Conservation (phyloP, 1,284 basidiomycete species). For the Macrocybe sp. region DNA sequence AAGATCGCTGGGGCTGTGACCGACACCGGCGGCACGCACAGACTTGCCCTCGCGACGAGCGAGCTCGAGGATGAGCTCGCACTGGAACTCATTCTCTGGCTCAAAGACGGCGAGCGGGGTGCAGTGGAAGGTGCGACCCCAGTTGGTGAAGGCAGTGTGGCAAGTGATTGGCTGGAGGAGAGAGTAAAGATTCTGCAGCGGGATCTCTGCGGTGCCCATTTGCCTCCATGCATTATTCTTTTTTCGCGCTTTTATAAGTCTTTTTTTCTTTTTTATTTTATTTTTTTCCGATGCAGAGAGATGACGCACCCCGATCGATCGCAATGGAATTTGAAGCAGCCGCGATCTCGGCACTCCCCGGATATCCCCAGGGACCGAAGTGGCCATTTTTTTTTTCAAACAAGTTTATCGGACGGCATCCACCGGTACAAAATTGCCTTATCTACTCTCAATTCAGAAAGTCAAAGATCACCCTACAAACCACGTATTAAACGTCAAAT, state of each 20-base stretch:
- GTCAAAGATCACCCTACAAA: conserved; percentile 49
- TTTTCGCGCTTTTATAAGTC: conserved; percentile 23
- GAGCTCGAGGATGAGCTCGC: conserved; percentile 78
- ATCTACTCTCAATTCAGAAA: conserved; percentile 35
- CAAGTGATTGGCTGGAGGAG: conserved; percentile 50
- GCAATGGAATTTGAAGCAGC: conserved; percentile 7
- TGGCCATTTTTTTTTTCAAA: too few relatives aligned
- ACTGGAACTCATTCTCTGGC: conserved; percentile 71
- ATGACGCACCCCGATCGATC: conserved; percentile 21
- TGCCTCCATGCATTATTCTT: conserved; percentile 20
- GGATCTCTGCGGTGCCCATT: conserved; percentile 27
- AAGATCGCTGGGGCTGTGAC: conserved; percentile 92
- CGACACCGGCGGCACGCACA: conserved; percentile 84
- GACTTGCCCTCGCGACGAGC: conserved; percentile 70
- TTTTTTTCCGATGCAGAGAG: conserved; percentile 8
- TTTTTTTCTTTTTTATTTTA: not conserved
- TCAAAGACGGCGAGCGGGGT: conserved; percentile 68
- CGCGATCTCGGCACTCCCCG: conserved; percentile 21
- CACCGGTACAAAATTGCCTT: not conserved
- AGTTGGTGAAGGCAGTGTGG: conserved; percentile 57
- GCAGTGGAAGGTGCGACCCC: conserved; percentile 67
- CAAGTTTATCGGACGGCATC: too few relatives aligned
- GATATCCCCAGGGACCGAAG: conserved; percentile 10
- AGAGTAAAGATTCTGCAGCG: conserved; percentile 40
- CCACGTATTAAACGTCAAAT: conserved; percentile 3